These are phyloP conservation scores for Wickerhamomyces silvicola DNA, from an alignment of 805 yeast species.

Conservation along the genomic window DNA sequence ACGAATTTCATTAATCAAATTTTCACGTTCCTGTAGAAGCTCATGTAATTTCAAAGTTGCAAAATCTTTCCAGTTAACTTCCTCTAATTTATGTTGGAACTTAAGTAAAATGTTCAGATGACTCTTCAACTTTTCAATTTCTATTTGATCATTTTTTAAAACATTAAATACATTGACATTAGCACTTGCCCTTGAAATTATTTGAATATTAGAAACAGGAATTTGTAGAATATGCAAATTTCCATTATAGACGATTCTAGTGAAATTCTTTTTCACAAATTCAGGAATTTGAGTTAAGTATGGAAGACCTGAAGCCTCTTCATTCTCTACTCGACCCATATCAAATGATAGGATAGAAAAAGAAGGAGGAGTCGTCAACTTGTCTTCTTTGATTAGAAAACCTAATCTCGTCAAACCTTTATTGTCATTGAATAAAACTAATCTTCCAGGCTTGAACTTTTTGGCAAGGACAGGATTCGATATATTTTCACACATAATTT, in stretches of 20 bases:
- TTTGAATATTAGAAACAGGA: constrained; percentile 35
- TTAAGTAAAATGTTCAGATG: constrained; percentile 31
- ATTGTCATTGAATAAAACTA: constrained; percentile 51
- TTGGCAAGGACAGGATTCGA: constrained; percentile 42
- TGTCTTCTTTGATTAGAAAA: constrained; percentile 39
- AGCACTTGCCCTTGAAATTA: constrained; percentile 32
- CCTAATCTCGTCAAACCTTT: constrained; percentile 40
- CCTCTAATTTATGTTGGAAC: constrained; percentile 37
- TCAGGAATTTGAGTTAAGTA: constrained; percentile 24
- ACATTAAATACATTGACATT: constrained; percentile 7
- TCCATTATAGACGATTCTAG: constrained; percentile 23
- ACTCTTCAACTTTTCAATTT: constrained; percentile 29
- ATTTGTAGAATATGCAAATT: constrained; percentile 31
- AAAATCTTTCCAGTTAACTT: constrained; percentile 32
- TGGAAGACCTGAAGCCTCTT: constrained; percentile 29
- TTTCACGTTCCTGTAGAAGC: constrained; percentile 31
- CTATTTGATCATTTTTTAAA: constrained; percentile 15
- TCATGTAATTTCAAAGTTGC: constrained; percentile 31
- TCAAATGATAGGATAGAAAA: constrained; percentile 40
- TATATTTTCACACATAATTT: constrained; percentile 42
- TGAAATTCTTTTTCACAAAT: constrained; percentile 23
- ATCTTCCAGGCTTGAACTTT: constrained; percentile 46
- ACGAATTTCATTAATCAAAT: constrained; percentile 26
- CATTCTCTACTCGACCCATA: constrained; percentile 29
- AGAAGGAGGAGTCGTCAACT: constrained; percentile 2